A percentile compares a stretch with the other conserved stretches of the same genome.
These are phyloP conservation scores for Ustilago loliicola DNA, from an alignment of 1,284 basidiomycete species.

Conservation along the genomic window DNA sequence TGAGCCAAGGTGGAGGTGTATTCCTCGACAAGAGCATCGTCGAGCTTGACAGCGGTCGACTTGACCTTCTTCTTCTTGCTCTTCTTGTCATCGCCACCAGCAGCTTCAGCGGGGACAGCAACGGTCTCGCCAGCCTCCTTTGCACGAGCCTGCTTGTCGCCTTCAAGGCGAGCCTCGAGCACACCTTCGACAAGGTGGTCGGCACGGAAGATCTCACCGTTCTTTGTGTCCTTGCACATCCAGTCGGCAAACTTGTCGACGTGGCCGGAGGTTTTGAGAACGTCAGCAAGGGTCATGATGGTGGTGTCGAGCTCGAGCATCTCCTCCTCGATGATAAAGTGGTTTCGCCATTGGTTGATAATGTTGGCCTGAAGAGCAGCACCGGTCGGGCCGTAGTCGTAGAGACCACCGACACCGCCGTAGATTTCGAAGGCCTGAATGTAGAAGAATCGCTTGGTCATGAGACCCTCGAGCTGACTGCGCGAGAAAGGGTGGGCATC, in stretches of 20 bases:
- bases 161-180: constrained; percentile 87
- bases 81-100: constrained; percentile 73
- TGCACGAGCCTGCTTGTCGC: constrained; percentile 89
- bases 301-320: constrained; percentile 99
- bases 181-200: constrained; percentile 97
- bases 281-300: constrained; percentile 93
- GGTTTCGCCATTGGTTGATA: constrained; percentile 94
- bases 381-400: constrained; percentile 81
- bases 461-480: constrained; percentile 83
- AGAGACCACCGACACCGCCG: constrained; percentile 93
- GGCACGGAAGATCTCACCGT: constrained; percentile 94
- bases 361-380: constrained; percentile 97
- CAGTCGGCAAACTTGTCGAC: constrained; percentile 98
- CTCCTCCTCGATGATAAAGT: constrained; percentile 98
- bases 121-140: constrained; percentile 68
- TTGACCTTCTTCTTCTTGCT: constrained; percentile 88
- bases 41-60: constrained; percentile 80
- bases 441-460: constrained; percentile 96
- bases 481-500: constrained; percentile 89
- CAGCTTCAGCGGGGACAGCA: constrained; percentile 30
- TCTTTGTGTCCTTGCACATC: constrained; percentile 97
- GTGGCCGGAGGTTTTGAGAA: constrained; percentile 98
- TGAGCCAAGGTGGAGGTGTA: constrained; percentile 87
- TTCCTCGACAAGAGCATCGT: constrained; percentile 81
- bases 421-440: constrained; percentile 99